Evolutionary conservation across 2,329 filamentous ascomycete genomes (phyloP).

Genomic region (Stachybotrys echinatus): DNA sequence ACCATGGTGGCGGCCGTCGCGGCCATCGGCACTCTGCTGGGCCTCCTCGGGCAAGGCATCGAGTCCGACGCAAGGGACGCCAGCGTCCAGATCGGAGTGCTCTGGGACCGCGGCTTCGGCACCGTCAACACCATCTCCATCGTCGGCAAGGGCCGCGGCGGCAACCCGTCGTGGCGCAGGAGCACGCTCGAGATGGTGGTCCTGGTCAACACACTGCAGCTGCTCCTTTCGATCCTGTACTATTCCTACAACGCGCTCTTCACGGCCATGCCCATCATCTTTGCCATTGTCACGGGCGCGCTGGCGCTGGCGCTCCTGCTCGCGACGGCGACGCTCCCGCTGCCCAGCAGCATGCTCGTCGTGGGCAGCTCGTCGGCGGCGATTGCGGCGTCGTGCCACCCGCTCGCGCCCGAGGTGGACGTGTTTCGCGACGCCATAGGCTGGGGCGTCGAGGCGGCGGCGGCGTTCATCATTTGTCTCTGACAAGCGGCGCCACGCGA

Average conservation of each 20-base stretch:
- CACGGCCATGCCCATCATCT: slow-evolving; percentile 1
- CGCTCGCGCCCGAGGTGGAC: neutral
- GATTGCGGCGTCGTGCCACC: neutral
- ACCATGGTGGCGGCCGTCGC: no score
- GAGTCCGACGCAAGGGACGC: neutral
- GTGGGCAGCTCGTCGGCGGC: neutral
- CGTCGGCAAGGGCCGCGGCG: neutral
- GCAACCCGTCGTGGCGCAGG: neutral
- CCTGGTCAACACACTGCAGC: neutral
- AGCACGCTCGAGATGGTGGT: neutral
- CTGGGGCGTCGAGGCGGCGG: neutral
- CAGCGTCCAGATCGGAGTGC: neutral
- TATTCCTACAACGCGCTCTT: neutral
- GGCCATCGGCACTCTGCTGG: neutral
- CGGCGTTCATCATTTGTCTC: neutral
- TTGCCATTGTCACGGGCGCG: neutral
- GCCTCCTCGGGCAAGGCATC: neutral
- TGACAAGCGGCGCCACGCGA: neutral
- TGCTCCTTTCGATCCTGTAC: neutral
- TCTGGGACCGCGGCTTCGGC: neutral
- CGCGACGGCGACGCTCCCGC: neutral
- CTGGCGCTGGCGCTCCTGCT: neutral
- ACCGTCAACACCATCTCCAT: neutral
- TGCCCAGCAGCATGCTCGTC: neutral
- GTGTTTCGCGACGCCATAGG: neutral